phyloP scores from a whole-genome alignment of 2,329 filamentous ascomycete species.

The Paraphaeosphaeria minitans region DNA sequence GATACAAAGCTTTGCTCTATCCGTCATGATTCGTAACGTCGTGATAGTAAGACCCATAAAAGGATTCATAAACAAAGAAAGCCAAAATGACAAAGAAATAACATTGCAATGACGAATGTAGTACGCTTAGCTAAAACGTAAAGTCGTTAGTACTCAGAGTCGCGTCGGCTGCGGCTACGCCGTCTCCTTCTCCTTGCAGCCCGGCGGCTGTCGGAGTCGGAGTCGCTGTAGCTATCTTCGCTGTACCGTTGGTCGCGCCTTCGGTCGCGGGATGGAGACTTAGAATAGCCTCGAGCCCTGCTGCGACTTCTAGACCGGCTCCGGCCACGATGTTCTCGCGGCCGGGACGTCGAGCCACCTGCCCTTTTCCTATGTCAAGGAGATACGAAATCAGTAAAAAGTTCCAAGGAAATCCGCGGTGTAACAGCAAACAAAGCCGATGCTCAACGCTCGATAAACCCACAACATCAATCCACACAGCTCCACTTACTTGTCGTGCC shows the following conservation, averaged over 20 bases:
- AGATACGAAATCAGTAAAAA: slow-evolving; percentile 14
- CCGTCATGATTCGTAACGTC: slow-evolving; percentile 10
- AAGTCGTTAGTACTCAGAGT: slow-evolving; percentile 7
- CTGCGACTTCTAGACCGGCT: slow-evolving; percentile 18
- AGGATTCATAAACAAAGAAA: neutral
- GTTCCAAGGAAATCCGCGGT: neutral
- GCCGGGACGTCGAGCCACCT: slow-evolving; percentile 11
- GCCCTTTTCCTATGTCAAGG: slow-evolving; percentile 19
- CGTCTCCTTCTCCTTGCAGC: slow-evolving; percentile 14
- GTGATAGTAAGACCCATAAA: neutral
- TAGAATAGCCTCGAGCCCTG: slow-evolving; percentile 18
- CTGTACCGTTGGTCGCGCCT: slow-evolving; percentile 15
- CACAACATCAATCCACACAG: slow-evolving; percentile 4
- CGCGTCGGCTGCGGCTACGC: slow-evolving; percentile 15
- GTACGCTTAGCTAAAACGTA: neutral
- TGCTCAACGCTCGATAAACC: neutral
- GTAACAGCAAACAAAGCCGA: neutral
- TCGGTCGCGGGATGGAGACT: slow-evolving; percentile 23
- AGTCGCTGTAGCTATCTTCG: slow-evolving; percentile 21
- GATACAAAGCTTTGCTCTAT: slow-evolving; percentile 1
- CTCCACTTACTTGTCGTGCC: slow-evolving; percentile 33
- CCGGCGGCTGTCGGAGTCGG: slow-evolving; percentile 21
- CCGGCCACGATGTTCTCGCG: slow-evolving; percentile 7
- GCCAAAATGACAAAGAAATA: neutral
- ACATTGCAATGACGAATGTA: neutral